A percentile compares a stretch with the other conserved stretches of the same genome.
Conservation (phyloP, 495 filamentous ascomycete genomes). For the Aspergillus egyptiacus region DNA sequence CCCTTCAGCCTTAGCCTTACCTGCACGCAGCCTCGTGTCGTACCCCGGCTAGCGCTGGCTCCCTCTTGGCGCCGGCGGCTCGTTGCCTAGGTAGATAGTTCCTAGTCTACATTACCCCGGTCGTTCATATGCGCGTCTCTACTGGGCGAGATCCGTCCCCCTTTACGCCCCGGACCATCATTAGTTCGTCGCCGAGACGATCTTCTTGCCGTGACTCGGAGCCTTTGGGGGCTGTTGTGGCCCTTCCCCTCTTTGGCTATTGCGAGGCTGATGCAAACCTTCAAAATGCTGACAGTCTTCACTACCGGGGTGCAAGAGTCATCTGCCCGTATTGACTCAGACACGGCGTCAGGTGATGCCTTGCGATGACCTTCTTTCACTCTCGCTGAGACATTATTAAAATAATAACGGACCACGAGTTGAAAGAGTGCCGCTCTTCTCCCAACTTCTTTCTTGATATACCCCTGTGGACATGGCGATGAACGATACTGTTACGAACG, state of each 20-base stretch:
- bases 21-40: background rate
- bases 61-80: too few species aligned
- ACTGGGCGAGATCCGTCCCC: slow-evolving; percentile 1
- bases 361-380: slow-evolving; percentile 2
- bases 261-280: slow-evolving; percentile 8
- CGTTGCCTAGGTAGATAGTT: too few species aligned
- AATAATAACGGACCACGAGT: background rate
- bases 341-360: slow-evolving; percentile 18
- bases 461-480: slow-evolving; percentile 6
- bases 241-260: background rate
- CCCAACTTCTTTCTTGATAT: background rate
- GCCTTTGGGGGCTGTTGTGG: background rate
- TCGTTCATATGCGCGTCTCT: slow-evolving; percentile 1
- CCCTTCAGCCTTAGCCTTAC: slow-evolving; percentile 10
- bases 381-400: background rate
- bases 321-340: slow-evolving; percentile 16
- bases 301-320: slow-evolving; percentile 8
- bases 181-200: slow-evolving; percentile 11
- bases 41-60: too few species aligned
- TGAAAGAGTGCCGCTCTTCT: background rate
- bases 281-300: slow-evolving; percentile 8
- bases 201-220: slow-evolving; percentile 3
- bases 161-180: background rate
- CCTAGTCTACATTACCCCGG: background rate
- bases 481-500: slow-evolving; percentile 21